Evolutionary conservation across 768 basidiomycete genomes (phyloP).

Genomic region (Leccinum boreale): DNA sequence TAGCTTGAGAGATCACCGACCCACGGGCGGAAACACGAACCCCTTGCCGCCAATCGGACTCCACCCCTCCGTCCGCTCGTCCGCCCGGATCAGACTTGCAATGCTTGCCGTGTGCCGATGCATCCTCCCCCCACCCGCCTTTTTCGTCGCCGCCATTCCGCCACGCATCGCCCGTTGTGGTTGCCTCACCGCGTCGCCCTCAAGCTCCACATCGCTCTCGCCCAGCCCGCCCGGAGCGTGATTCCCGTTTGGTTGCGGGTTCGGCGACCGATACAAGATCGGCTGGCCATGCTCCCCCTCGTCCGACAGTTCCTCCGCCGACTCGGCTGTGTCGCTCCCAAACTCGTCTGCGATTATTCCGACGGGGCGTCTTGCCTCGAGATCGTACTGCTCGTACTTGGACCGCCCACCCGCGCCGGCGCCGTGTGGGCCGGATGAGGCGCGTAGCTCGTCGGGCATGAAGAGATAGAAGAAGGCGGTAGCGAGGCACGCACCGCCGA

Average conservation of each 20-base stretch:
- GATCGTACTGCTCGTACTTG: constrained; percentile 77
- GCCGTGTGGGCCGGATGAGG: constrained; percentile 36
- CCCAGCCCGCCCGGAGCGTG: not conserved
- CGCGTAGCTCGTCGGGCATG: constrained; percentile 77
- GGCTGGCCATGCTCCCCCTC: constrained; percentile 54
- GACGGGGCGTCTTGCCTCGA: constrained; percentile 48
- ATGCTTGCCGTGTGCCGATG: constrained; percentile 85
- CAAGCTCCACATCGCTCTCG: not conserved
- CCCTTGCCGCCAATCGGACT: constrained; percentile 60
- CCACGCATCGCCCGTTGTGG: constrained; percentile 6
- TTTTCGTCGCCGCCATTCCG: constrained; percentile 7
- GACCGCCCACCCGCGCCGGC: constrained; percentile 39
- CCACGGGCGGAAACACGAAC: constrained; percentile 49
- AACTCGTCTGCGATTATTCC: constrained; percentile 29
- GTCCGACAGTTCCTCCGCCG: constrained; percentile 54
- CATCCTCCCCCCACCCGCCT: constrained; percentile 30
- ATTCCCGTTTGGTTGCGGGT: constrained; percentile 26
- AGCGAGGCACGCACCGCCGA: constrained; percentile 89
- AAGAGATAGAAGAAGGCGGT: constrained; percentile 83
- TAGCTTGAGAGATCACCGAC: constrained; percentile 10
- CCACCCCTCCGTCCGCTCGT: constrained; percentile 79
- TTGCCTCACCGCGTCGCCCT: not conserved
- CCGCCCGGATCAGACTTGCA: constrained; percentile 73
- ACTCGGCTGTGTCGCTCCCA: constrained; percentile 38
- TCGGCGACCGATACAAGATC: constrained; percentile 69